Conservation (phyloP, 1,139 yeast genomes). For the Yamadazyma jaroonii region DNA sequence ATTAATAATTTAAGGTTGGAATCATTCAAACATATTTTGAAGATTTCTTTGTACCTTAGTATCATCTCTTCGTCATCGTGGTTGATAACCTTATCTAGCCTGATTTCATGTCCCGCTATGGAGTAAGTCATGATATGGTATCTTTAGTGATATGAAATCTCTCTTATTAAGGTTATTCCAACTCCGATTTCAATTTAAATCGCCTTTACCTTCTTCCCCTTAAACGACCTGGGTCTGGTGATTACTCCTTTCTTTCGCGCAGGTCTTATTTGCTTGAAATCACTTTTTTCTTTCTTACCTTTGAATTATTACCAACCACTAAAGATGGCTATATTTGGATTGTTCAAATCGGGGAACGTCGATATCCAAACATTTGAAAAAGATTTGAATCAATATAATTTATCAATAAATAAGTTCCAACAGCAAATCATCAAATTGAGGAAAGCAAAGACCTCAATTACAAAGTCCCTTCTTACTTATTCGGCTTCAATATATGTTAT, state of each 20-base stretch:
- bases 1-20: constrained; percentile 28
- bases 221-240: neutral
- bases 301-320: no score
- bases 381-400: constrained; percentile 44
- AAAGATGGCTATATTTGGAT: constrained; percentile 29
- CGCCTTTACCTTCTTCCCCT: no score
- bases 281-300: no score
- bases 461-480: constrained; percentile 21
- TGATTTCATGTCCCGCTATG: constrained; percentile 29
- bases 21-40: constrained; percentile 34
- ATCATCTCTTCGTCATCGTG: constrained; percentile 26
- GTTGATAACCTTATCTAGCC: constrained; percentile 20
- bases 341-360: constrained; percentile 37
- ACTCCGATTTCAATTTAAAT: no score
- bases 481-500: constrained; percentile 30
- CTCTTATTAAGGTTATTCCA: no score
- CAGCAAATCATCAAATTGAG: constrained; percentile 18
- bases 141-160: no score
- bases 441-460: constrained; percentile 11
- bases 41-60: constrained; percentile 27
- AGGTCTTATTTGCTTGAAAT: neutral
- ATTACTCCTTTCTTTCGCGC: constrained; percentile 1
- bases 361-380: constrained; percentile 52
- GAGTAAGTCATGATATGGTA: constrained; percentile 28
- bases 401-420: constrained; percentile 23